Conservation (phyloP, 1,139 yeast species). For the Pichia sp. region DNA sequence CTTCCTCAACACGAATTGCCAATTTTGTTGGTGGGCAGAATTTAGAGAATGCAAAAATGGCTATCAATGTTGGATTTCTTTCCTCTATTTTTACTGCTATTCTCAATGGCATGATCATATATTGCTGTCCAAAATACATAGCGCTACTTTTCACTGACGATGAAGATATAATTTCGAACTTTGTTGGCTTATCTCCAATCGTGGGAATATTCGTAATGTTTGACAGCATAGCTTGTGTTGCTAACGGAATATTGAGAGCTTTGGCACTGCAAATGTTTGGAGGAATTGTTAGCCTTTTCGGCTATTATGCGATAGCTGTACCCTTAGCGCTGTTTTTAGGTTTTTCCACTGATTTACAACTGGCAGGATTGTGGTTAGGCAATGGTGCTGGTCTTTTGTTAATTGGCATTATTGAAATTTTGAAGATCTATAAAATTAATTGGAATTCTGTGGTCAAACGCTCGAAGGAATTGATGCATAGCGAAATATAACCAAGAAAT, state of each 20-base stretch:
- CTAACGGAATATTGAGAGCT: conserved; percentile 80
- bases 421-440: conserved; percentile 42
- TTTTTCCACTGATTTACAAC: conserved; percentile 42
- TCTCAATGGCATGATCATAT: conserved; percentile 47
- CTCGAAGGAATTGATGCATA: conserved; percentile 6
- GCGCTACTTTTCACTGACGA: conserved; percentile 69
- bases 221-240: conserved; percentile 77
- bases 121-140: conserved; percentile 45
- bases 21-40: conserved; percentile 80
- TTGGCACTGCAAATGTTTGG: conserved; percentile 83
- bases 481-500: neutral
- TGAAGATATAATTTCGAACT: conserved; percentile 47
- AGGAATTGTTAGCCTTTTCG: conserved; percentile 66
- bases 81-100: conserved; percentile 54
- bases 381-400: conserved; percentile 67
- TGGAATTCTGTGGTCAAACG: conserved; percentile 42
- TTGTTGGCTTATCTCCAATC: conserved; percentile 52
- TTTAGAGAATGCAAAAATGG: conserved; percentile 51
- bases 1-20: conserved; percentile 81
- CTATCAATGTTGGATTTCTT: conserved; percentile 56
- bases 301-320: conserved; percentile 62
- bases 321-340: conserved; percentile 67
- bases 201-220: conserved; percentile 69
- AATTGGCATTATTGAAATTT: conserved; percentile 58
- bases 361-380: conserved; percentile 85